Evolutionary conservation across 2,329 filamentous ascomycete genomes (phyloP), one percentile per base, ranked within the genome.

Genomic region (Rutstroemia sp.): DNA sequence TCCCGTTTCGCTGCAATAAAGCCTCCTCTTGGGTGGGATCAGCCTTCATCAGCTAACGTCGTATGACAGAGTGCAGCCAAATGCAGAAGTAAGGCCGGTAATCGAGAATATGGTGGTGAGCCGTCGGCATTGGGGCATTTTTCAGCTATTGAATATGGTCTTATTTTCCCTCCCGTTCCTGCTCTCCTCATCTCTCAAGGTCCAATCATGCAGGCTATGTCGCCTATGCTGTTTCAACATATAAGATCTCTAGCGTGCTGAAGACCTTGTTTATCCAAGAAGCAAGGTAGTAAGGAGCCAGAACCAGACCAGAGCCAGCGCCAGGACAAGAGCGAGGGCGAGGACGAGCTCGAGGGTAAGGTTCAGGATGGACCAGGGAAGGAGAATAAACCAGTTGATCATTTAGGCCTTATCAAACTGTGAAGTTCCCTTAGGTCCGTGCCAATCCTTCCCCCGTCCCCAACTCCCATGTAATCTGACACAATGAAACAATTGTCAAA

Each of bases 331-430:
- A 34, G 10, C 30, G 12, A 34, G 30, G 9, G 8, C 30, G 30
- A 34, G 30, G 9, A 12, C 30, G 30, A 34, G 30, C 30, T 34
- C 30, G 10, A 34, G 30, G 12, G 30, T 12, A 34, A 34, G 30
- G 30, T 34, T 12, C n/a, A 42, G 16, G 19, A 42, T 10, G 16
- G 16, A 42, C 39, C 27, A 46, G 44, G 44, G 34, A 49, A 41
- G 52, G 44, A 30, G 44, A 30, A 54, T 49, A 30, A 54, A 55
- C 50, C 30, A 42, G 45, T 44, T 55, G 46, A 55, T 55, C 25
- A 50, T 44, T 37, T 27, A 27, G 23, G 50, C 25, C 52, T 55
- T 50, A 30, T 48, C 12, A 8, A 19, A 14, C 10, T 34, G 4
- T 42, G 39, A 42, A 42, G 19, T 21, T 46, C 21, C 42, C 42